Percentiles rank a stretch among this genome's conserved stretches.
Conservation (phyloP, 2,329 filamentous ascomycete genomes). For the Pleomassaria siparia region DNA sequence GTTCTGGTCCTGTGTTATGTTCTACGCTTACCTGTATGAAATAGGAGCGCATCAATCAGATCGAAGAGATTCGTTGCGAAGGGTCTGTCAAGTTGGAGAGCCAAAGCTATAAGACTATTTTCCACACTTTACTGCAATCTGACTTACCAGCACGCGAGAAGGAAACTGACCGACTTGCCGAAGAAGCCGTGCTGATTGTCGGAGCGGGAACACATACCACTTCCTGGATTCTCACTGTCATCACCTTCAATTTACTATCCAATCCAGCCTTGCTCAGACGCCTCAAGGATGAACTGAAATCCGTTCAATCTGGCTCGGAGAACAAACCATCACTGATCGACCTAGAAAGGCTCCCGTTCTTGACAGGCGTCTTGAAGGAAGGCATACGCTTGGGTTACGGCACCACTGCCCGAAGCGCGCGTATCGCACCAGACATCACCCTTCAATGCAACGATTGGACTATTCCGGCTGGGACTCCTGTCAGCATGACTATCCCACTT, state of each 20-base stretch:
- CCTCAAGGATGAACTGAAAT: slow-evolving; percentile 5
- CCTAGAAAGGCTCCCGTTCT: slow-evolving; percentile 4
- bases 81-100: not conserved
- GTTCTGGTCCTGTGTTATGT: too few species aligned
- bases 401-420: slow-evolving; percentile 8
- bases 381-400: slow-evolving; percentile 22
- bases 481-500: slow-evolving; percentile 25
- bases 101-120: slow-evolving; percentile 9
- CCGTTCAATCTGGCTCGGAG: not conserved
- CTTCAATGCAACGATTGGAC: slow-evolving; percentile 4
- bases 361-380: slow-evolving; percentile 5
- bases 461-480: slow-evolving; percentile 15
- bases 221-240: not conserved
- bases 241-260: not conserved
- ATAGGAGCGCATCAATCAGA: slow-evolving; percentile 11
- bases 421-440: slow-evolving; percentile 15
- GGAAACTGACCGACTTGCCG: slow-evolving; percentile 4
- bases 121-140: slow-evolving; percentile 11
- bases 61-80: slow-evolving; percentile 6
- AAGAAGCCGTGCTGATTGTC: slow-evolving; percentile 3
- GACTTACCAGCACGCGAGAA: slow-evolving; percentile 21
- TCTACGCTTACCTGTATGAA: not conserved
- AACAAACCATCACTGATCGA: not conserved
- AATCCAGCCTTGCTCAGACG: slow-evolving; percentile 4
- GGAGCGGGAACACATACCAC: slow-evolving; percentile 2